Base-by-base conservation (phyloP, 306 rosid species). In the Dryas octopetala region DNA sequence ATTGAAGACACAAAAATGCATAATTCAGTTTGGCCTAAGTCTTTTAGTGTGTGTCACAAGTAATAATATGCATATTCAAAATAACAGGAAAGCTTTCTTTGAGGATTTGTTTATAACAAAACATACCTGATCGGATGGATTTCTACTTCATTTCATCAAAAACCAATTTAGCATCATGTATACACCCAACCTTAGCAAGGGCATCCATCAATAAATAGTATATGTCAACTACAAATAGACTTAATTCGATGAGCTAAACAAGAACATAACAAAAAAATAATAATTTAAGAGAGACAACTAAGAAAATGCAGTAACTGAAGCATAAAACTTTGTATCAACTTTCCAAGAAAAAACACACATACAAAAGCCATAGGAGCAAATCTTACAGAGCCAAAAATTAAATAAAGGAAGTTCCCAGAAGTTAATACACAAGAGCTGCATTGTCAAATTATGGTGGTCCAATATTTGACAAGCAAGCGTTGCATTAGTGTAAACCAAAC, bases 171-270 rank as follows among this genome's bases (percentile, higher is more conserved):
- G 97, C 98, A 76, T 91, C 98, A 15, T 84, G 68, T 52, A 90
- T 61, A 49, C 65, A 81, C 74, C 97, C 89, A 51, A 88, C 88
- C 23, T 23, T 23, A 23, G 23, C 23, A 23, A 23, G 23, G 23
- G 23, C 23, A 23, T 23, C 23, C 23, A 94, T 91, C 82, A 90
- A 73, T 73, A 88, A 67, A 84, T 96, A 90, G 82, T 23, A 23
- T 88, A 94, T 9, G 98, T 91, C 91, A 94, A 91, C 98, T 94
- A 73, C 79, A 80, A 66, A 61, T n/a, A 28, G 19, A 79, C 53
- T 44, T 44, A 55, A 55, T 17, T 55, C 9, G 28, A 55, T 55
- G 61, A 55, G 61, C 6, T 4, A 45, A 45, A 45, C 48, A 4
- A 4, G 23, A 23, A 23, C 23, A 45, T 4, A 45, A 7, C 48